A percentile compares a stretch with the other conserved stretches of the same genome.
phyloP scores from a whole-genome alignment of 306 rosid genomes.

The Luffa acutangula region DNA sequence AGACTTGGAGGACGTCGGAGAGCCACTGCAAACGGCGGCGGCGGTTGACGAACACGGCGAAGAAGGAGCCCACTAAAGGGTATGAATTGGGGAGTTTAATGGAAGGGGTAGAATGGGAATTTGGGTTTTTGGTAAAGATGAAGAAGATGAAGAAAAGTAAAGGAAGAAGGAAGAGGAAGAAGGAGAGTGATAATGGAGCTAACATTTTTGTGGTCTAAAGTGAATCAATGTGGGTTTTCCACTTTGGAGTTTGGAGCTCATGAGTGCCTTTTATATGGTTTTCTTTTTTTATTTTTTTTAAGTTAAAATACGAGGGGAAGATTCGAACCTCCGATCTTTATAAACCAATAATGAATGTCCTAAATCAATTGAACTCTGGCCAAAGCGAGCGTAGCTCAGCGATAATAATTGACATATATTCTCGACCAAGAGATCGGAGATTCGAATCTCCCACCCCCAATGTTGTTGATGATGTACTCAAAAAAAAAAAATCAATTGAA shows the following conservation, averaged over 20 bases:
- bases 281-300: no score
- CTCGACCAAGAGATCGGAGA: no score
- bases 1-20: constrained; percentile 36
- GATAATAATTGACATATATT: no score
- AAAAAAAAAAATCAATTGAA: no score
- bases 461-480: no score
- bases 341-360: no score
- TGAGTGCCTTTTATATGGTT: neutral
- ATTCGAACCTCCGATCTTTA: no score
- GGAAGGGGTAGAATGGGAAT: constrained; percentile 4
- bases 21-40: constrained; percentile 41
- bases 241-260: neutral
- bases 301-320: no score
- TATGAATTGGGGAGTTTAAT: constrained; percentile 33
- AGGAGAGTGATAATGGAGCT: neutral
- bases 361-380: no score
- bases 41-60: constrained; percentile 23
- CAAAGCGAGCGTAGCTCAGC: no score
- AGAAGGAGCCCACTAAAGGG: constrained; percentile 41
- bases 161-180: constrained; percentile 6
- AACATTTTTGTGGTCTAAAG: neutral
- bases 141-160: constrained; percentile 16
- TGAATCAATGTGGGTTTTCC: neutral
- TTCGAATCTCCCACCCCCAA: no score
- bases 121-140: neutral